Evolutionary conservation across 768 basidiomycete species (phyloP).

Genomic region (Rhizopogon vesiculosus): DNA sequence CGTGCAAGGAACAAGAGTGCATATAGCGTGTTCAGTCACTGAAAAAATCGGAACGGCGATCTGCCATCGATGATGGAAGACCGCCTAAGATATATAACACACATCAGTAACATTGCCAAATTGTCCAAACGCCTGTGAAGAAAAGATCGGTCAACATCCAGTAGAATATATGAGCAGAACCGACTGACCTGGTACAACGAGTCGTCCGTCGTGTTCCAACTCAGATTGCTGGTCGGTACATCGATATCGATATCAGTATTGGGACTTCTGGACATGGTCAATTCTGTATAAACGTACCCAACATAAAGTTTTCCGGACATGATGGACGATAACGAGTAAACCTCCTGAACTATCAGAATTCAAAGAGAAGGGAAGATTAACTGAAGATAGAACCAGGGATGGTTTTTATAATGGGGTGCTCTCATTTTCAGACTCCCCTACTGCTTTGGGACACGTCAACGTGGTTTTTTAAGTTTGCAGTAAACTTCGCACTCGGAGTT

Average conservation of each 20-base stretch:
- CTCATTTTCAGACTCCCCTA: conserved; percentile 29
- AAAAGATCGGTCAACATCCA: neutral
- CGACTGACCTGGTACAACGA: conserved; percentile 19
- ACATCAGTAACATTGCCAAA: conserved; percentile 48
- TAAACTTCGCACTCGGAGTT: neutral
- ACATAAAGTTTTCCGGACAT: conserved; percentile 30
- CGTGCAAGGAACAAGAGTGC: conserved; percentile 15
- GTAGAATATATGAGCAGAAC: neutral
- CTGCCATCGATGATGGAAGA: conserved; percentile 27
- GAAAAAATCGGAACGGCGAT: conserved; percentile 13
- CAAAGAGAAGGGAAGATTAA: conserved; percentile 1
- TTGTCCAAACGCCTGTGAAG: conserved; percentile 34
- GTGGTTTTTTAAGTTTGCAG: neutral
- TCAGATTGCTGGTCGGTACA: conserved; percentile 23
- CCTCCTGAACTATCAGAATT: conserved; percentile 6
- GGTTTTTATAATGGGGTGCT: conserved; percentile 21
- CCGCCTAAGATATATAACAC: conserved; percentile 29
- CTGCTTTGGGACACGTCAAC: conserved; percentile 22
- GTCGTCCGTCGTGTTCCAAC: conserved; percentile 29
- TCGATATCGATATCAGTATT: conserved; percentile 1
- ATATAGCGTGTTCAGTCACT: conserved; percentile 21
- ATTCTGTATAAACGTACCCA: conserved; percentile 12
- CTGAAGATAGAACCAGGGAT: conserved; percentile 12
- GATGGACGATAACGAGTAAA: conserved; percentile 13
- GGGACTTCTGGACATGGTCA: neutral